Percentiles rank a stretch among this genome's conserved stretches.
phyloP scores from a whole-genome alignment of 2,329 filamentous ascomycete species.

The Alternaria angustiovoidea region DNA sequence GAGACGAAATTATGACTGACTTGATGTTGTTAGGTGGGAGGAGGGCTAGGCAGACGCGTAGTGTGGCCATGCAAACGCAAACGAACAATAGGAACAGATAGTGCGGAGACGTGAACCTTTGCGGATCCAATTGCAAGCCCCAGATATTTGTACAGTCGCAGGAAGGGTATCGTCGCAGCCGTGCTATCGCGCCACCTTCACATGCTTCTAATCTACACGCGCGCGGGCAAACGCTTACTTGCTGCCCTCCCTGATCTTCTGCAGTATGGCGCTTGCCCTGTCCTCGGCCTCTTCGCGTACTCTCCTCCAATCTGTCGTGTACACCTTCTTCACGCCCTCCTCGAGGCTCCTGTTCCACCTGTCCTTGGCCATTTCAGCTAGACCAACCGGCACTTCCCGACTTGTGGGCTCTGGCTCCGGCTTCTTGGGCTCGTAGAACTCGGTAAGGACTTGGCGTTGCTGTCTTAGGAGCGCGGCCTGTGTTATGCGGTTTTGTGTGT shows the following conservation, averaged over 20 bases:
- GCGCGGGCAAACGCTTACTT: slow-evolving; percentile 27
- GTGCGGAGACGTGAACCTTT: slow-evolving; percentile 15
- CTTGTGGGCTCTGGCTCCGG: slow-evolving; percentile 49
- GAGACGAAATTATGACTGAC: not conserved
- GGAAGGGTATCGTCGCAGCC: slow-evolving; percentile 31
- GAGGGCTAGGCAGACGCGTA: slow-evolving; percentile 8
- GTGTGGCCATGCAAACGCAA: slow-evolving; percentile 11
- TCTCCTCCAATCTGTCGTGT: slow-evolving; percentile 57
- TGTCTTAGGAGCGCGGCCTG: slow-evolving; percentile 58
- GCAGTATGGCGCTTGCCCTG: slow-evolving; percentile 45
- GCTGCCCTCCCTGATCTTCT: slow-evolving; percentile 42
- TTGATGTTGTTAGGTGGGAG: slow-evolving; percentile 3
- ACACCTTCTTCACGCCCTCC: slow-evolving; percentile 52
- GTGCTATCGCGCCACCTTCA: slow-evolving; percentile 3
- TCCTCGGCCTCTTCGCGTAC: slow-evolving; percentile 54
- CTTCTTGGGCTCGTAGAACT: slow-evolving; percentile 55
- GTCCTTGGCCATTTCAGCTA: slow-evolving; percentile 59
- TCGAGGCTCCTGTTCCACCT: slow-evolving; percentile 60
- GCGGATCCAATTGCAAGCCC: slow-evolving; percentile 5
- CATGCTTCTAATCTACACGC: not conserved
- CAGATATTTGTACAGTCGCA: slow-evolving; percentile 18
- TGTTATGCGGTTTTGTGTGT: slow-evolving; percentile 57
- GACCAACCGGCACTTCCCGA: slow-evolving; percentile 51
- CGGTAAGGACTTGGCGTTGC: slow-evolving; percentile 54
- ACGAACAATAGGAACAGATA: slow-evolving; percentile 14